Conservation (phyloP, 192 early-diverging fungal species). For the Chytriomyces sp. region DNA sequence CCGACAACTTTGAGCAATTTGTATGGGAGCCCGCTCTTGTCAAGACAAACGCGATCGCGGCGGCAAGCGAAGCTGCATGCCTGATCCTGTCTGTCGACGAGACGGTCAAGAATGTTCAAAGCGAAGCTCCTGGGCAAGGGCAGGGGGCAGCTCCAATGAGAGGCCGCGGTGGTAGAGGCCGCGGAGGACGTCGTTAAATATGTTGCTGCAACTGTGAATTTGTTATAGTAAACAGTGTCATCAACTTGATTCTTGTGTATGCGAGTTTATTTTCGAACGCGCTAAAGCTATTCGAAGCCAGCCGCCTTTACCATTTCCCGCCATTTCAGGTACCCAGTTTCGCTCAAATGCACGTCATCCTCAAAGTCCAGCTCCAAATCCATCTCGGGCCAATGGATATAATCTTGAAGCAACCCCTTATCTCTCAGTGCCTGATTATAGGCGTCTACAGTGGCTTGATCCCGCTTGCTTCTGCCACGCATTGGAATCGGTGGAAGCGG, state of each 20-base stretch:
- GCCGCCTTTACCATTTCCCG: background rate
- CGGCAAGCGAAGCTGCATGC: slow-evolving; percentile 95
- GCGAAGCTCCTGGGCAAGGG: slow-evolving; percentile 69
- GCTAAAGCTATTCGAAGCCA: background rate
- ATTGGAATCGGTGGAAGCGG: slow-evolving; percentile 35
- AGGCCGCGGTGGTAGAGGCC: slow-evolving; percentile 46
- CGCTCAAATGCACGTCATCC: slow-evolving; percentile 34
- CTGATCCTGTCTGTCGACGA: slow-evolving; percentile 96
- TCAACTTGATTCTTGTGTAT: too few species aligned
- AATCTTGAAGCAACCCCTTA: background rate
- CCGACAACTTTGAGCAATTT: slow-evolving; percentile 90
- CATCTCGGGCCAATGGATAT: slow-evolving; percentile 23
- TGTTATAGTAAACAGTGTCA: too few species aligned
- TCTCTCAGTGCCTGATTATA: slow-evolving; percentile 15
- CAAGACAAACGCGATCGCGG: slow-evolving; percentile 94
- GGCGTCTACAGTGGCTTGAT: slow-evolving; percentile 6
- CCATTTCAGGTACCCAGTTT: slow-evolving; percentile 29
- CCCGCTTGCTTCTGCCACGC: background rate
- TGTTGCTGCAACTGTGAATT: too few species aligned
- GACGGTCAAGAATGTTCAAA: slow-evolving; percentile 91
- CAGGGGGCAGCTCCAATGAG: slow-evolving; percentile 23
- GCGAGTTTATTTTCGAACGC: too few species aligned
- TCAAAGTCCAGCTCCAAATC: slow-evolving; percentile 34
- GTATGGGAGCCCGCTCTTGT: slow-evolving; percentile 99
- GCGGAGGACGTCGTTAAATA: slow-evolving; percentile 34